These are phyloP conservation scores for Prunus yedoensis DNA, from an alignment of 331 rosid genomes.

Conservation along the genomic window DNA sequence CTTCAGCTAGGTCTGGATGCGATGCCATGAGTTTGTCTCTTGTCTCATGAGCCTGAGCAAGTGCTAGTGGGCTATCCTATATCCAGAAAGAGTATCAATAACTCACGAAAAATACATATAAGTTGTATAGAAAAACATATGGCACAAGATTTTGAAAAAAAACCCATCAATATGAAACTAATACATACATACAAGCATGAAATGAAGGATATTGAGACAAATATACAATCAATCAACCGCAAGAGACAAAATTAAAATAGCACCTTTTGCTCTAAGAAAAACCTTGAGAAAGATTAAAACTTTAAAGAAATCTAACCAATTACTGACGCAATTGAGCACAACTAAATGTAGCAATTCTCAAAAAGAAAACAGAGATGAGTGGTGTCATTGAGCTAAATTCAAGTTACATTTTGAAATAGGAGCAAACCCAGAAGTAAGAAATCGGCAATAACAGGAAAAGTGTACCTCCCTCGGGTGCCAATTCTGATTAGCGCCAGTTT, in stretches of 20 bases:
- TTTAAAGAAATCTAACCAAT: background rate
- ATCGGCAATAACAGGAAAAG: background rate
- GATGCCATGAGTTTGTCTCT: slow-evolving; percentile 75
- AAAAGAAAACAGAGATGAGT: background rate
- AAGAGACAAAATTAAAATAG: background rate
- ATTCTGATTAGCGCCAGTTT: slow-evolving; percentile 66
- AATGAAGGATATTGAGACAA: background rate
- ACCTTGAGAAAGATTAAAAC: background rate
- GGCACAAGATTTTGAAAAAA: background rate
- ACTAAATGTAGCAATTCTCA: background rate
- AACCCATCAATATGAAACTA: background rate
- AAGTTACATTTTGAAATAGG: background rate
- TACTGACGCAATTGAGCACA: background rate
- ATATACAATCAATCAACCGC: background rate
- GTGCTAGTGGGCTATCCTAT: slow-evolving; percentile 92
- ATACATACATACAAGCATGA: background rate
- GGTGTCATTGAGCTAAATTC: background rate
- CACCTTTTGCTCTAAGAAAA: background rate
- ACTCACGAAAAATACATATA: slow-evolving; percentile 18
- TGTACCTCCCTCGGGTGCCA: slow-evolving; percentile 90
- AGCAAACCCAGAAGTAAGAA: slow-evolving; percentile 1
- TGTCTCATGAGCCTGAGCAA: slow-evolving; percentile 91
- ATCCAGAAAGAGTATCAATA: slow-evolving; percentile 37
- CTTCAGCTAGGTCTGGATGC: slow-evolving; percentile 79
- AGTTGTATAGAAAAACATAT: background rate